Percentiles rank a stretch among this genome's conserved stretches.
Conservation (phyloP, 179 eudicot species). For the Pouteria campechiana region DNA sequence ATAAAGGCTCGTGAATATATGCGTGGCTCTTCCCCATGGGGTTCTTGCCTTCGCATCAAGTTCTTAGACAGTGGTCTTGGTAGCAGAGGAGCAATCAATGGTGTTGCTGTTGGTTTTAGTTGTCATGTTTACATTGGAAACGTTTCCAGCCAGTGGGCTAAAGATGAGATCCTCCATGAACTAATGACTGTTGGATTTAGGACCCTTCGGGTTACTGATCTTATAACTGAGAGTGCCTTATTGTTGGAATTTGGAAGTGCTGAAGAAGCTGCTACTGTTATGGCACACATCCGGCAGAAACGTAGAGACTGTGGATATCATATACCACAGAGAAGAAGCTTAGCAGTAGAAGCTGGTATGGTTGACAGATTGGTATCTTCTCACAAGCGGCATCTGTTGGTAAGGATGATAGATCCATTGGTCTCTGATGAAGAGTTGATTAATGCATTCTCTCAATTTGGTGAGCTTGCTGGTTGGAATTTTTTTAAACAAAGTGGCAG, state of each 20-base stretch:
- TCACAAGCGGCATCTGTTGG: too few relatives aligned
- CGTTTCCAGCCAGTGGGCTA: slow-evolving; percentile 52
- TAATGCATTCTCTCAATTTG: too few relatives aligned
- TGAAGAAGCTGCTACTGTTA: slow-evolving; percentile 77
- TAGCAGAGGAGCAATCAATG: slow-evolving; percentile 58
- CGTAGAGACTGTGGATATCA: slow-evolving; percentile 38
- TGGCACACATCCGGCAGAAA: slow-evolving; percentile 58
- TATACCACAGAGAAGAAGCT: slow-evolving; percentile 7
- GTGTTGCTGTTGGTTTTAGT: slow-evolving; percentile 75
- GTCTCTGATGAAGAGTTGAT: too few relatives aligned
- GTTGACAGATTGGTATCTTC: too few relatives aligned
- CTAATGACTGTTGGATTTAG: slow-evolving; percentile 36
- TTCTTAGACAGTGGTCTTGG: slow-evolving; percentile 85
- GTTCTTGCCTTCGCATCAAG: slow-evolving; percentile 58
- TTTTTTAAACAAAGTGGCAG: too few relatives aligned
- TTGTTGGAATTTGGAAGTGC: slow-evolving; percentile 82
- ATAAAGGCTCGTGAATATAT: slow-evolving; percentile 72
- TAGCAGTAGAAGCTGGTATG: too few relatives aligned
- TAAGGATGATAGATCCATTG: too few relatives aligned
- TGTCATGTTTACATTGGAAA: slow-evolving; percentile 75
- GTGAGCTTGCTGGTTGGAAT: too few relatives aligned
- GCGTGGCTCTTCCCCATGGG: slow-evolving; percentile 76
- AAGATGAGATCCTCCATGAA: slow-evolving; percentile 81
- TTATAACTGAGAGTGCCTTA: slow-evolving; percentile 69
- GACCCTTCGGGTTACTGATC: slow-evolving; percentile 73